Evolutionary conservation across 2,329 filamentous ascomycete species (phyloP), one percentile per base, ranked within the genome.

Genomic region (Ophiosphaerella korrae): DNA sequence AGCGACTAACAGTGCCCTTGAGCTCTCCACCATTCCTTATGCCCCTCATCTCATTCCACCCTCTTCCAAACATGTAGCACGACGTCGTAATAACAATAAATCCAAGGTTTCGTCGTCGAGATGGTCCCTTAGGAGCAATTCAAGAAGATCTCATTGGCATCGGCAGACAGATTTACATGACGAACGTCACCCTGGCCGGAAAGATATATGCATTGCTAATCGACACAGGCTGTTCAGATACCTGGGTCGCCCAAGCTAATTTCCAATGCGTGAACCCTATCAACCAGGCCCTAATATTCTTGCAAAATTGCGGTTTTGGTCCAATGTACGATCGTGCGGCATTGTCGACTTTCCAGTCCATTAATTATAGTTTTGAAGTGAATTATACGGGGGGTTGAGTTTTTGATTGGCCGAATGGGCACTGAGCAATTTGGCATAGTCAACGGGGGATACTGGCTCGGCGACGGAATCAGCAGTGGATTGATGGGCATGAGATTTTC

Each of bases 131-230:
- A 7, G 58, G 52, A 6, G n/a, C 44, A 14, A 37, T 60, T 29
- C 53, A 63, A 34, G 58, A 66, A 42, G 34, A 51, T 23, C 54
- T 70, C 23, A 42, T 57, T 38, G 67, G 64, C 14, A 42, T 69
- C 1, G 62, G 61, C 6, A 63, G 67, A 12, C 55, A 67, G 24
- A 60, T 71, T 11, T 70, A 70, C 48, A 64, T 70, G 55, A 61
- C 60, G n/a, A 61, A 59, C 24, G 45, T 68, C n/a, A 63, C 58
- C 2, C 38, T 70, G 16, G 58, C 48, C 13, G 42, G 14, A 7
- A 33, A 47, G 2, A 16, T 47, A 5, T 66, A 67, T 38, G 60
- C 58, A 5, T 43, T 68, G 33, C 63, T 69, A 8, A 55, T 70
- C 42, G 67, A 69, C 39, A 66, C 67, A 2, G 67, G 66, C 12